Base-by-base conservation (phyloP, 2,329 filamentous ascomycete genomes). In the Fusarium cyanostomum region DNA sequence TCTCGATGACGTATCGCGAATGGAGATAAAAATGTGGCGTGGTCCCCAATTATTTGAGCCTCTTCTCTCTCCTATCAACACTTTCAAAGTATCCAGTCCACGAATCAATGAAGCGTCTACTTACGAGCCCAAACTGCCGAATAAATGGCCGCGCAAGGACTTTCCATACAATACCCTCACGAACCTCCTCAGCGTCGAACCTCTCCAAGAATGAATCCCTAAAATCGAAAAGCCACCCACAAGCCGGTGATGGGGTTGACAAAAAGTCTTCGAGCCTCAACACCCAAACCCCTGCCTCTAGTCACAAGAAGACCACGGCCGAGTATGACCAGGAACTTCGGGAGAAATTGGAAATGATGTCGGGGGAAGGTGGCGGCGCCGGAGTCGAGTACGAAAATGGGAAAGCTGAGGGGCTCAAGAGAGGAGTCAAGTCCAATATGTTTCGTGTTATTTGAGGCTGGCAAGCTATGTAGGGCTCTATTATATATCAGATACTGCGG, bases 341-440 rank as follows among this genome's bases (percentile, higher is more conserved):
- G 35, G 73, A 82, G 57, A 90, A 87, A 59, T 81, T 94, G 68
- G 87, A 90, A 66, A 85, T 82, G 10, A 79, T 89, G 27, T 82
- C 89, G 0, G 90, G 91, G 1, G 90, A 89, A 37, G 90, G 90
- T 5, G 90, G 91, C 8, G 84, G 84, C 24, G 81, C 89, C 4
- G 91, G 90, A 1, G 78, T 94, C 5, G 90, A 93, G 74, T 89
- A 91, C 59, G 91, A 94, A 73, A 84, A 92, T 67, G 91, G 91
- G 0, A 84, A 89, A 72, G 86, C 91, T 0, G 86, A 86, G 7
- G 81, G 88, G 0, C 89, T 94, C 83, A 93, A 92, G 77, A 80
- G 90, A 45, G 84, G 88, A 31, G 91, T 94, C 10, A 88, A 84
- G 73, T 86, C 89, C 49, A 92, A 92, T 68, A 92, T 92, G 89